These are phyloP conservation scores for Daldinia decipiens DNA, from an alignment of 495 filamentous ascomycete genomes.

Conservation along the genomic window DNA sequence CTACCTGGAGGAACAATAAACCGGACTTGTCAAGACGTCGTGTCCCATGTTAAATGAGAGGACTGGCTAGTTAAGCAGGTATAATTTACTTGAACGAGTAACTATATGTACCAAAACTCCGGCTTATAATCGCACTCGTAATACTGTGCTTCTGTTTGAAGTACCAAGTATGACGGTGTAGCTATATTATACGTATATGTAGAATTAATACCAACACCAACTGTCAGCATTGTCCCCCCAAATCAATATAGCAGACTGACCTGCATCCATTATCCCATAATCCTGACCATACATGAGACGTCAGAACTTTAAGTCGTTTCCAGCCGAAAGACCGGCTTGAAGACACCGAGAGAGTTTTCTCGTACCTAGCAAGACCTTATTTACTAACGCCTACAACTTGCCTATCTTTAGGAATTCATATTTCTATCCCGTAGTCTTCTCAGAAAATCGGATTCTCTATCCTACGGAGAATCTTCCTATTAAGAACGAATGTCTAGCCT, in stretches of 20 bases:
- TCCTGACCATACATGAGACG: not conserved
- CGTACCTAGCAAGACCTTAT: not conserved
- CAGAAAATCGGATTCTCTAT: not conserved
- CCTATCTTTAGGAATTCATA: not conserved
- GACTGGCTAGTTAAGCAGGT: not conserved
- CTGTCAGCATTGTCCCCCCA: not conserved
- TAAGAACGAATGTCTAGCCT: not conserved
- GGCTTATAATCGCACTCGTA: constrained; percentile 9
- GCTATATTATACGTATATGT: not conserved
- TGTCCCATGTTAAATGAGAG: not conserved
- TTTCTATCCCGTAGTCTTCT: not conserved
- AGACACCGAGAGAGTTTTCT: not conserved
- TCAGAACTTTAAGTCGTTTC: constrained; percentile 6
- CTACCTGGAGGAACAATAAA: not conserved
- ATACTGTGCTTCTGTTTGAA: not conserved
- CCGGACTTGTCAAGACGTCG: constrained; percentile 1
- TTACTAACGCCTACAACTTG: not conserved
- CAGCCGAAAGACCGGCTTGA: not conserved
- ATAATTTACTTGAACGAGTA: not conserved
- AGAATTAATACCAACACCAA: not conserved
- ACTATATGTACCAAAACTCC: not conserved
- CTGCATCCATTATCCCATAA: not conserved
- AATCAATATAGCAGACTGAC: not conserved
- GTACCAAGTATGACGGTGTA: not conserved
- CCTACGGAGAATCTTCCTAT: not conserved